Percentiles rank a stretch among this genome's conserved stretches.
These are phyloP conservation scores for Strobilomyces dryophilus DNA, from an alignment of 768 basidiomycete species.

Conservation along the genomic window DNA sequence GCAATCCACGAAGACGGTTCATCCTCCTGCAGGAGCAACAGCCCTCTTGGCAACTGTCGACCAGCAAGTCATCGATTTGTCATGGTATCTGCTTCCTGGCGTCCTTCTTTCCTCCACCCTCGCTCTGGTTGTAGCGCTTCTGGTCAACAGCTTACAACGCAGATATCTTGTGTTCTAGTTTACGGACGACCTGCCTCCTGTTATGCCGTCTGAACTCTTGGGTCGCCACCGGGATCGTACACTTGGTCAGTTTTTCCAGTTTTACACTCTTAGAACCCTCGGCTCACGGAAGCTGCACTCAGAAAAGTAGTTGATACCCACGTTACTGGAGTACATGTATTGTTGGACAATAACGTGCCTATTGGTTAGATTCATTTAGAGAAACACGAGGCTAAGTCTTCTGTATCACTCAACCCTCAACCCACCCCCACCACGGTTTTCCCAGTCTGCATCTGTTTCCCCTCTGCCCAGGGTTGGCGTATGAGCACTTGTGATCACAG, in stretches of 20 bases:
- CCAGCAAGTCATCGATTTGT: constrained; percentile 38
- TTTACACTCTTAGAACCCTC: background rate
- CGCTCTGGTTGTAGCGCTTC: constrained; percentile 41
- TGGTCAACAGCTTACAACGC: constrained; percentile 49
- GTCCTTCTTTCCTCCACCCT: constrained; percentile 45
- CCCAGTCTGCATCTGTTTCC: constrained; percentile 10
- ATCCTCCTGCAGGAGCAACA: constrained; percentile 58
- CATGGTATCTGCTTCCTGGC: constrained; percentile 53
- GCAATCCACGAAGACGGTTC: constrained; percentile 49
- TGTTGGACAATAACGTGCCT: background rate
- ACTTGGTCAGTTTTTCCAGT: constrained; percentile 5
- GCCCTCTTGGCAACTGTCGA: constrained; percentile 47
- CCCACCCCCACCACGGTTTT: constrained; percentile 16
- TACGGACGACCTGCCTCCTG: constrained; percentile 1
- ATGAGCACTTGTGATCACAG: constrained; percentile 2
- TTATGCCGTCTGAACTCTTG: background rate
- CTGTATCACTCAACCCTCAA: constrained; percentile 23
- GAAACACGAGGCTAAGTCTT: constrained; percentile 12
- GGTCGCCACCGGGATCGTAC: background rate
- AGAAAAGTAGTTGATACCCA: background rate
- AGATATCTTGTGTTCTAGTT: constrained; percentile 46
- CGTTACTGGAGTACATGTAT: background rate
- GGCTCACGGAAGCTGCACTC: constrained; percentile 4
- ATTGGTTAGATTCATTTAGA: constrained; percentile 1
- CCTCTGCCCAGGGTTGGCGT: constrained; percentile 30